A percentile compares a stretch with the other conserved stretches of the same genome.
Conservation (phyloP, 129 eudicot species). For the Calendula officinalis region DNA sequence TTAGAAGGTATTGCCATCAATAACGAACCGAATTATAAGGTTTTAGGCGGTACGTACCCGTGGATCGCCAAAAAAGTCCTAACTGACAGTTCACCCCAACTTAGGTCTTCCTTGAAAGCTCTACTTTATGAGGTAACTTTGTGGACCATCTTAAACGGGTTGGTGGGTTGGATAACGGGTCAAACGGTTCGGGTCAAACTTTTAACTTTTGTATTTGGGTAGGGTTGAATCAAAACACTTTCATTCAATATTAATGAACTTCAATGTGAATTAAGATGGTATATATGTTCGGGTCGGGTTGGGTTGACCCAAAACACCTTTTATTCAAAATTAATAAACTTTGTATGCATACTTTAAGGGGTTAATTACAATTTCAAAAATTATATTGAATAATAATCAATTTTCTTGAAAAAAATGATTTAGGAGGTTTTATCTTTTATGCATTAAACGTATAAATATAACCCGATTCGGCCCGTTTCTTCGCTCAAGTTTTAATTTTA, state of each 20-base stretch:
- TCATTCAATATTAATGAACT: neutral
- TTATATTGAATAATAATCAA: too few species aligned
- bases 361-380: too few species aligned
- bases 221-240: neutral
- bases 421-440: too few species aligned
- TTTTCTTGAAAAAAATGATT: too few species aligned
- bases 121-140: slow-evolving; percentile 81
- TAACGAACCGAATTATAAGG: slow-evolving; percentile 86
- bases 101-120: slow-evolving; percentile 70
- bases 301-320: neutral
- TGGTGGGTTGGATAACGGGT: neutral
- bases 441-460: too few species aligned
- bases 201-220: neutral
- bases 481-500: slow-evolving; percentile 8
- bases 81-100: slow-evolving; percentile 79
- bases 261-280: too few species aligned
- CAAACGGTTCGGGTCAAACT: neutral
- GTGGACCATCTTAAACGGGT: neutral
- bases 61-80: slow-evolving; percentile 97
- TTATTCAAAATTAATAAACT: too few species aligned
- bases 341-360: too few species aligned
- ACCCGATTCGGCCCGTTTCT: neutral
- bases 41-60: slow-evolving; percentile 96
- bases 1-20: slow-evolving; percentile 91
- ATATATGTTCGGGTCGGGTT: neutral